Evolutionary conservation across 2,329 filamentous ascomycete genomes (phyloP).

Genomic region (Pestalotiopsis sp.): DNA sequence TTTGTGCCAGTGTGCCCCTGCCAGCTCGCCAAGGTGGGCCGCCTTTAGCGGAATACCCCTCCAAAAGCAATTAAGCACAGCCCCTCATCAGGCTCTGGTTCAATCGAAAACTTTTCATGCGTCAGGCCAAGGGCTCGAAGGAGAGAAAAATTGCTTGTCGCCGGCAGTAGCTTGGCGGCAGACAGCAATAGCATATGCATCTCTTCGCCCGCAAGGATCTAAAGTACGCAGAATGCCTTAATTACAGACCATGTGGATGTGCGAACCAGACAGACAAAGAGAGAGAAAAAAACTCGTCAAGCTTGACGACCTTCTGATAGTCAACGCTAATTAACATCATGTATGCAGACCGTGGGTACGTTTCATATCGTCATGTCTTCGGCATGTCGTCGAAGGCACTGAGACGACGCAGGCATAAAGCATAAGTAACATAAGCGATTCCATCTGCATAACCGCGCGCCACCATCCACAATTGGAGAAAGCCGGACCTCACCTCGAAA

Average conservation of each 20-base stretch:
- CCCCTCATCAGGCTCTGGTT: conserved; percentile 2
- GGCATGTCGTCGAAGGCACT: neutral
- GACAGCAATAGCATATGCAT: neutral
- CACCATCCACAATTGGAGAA: neutral
- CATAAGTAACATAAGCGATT: neutral
- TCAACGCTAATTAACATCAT: neutral
- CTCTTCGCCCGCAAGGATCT: neutral
- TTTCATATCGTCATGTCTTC: neutral
- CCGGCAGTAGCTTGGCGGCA: neutral
- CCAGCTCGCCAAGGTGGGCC: neutral
- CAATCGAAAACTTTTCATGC: conserved; percentile 5
- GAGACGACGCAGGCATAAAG: neutral
- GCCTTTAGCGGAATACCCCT: neutral
- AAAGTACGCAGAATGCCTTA: neutral
- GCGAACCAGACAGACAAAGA: neutral
- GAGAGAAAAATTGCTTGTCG: neutral
- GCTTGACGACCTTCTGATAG: neutral
- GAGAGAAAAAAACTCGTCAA: neutral
- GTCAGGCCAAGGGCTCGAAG: neutral
- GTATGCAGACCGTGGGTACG: conserved; percentile 1
- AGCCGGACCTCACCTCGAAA: neutral
- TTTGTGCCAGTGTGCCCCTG: neutral
- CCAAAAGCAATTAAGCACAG: neutral
- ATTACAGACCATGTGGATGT: neutral
- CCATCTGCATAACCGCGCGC: neutral